Evolutionary conservation across 2,329 filamentous ascomycete genomes (phyloP).

Genomic region (Pseudovirgaria hyperparasitica): DNA sequence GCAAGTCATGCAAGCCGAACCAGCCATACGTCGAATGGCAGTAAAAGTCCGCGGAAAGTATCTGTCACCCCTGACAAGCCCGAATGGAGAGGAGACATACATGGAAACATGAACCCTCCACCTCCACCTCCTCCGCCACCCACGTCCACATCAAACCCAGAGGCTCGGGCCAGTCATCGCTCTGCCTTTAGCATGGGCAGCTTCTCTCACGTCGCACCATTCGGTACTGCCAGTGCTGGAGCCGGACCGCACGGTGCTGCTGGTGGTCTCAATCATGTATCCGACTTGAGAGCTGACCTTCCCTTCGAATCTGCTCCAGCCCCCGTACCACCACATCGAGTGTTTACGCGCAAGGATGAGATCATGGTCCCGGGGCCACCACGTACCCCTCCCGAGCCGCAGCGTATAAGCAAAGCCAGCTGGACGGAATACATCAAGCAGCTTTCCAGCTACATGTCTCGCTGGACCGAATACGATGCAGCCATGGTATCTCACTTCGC

Average conservation of each 20-base stretch:
- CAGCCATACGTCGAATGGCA: not conserved
- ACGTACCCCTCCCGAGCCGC: conserved; percentile 31
- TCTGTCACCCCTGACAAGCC: conserved; percentile 3
- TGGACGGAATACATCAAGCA: conserved; percentile 40
- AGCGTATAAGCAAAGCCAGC: conserved; percentile 31
- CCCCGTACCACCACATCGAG: conserved; percentile 27
- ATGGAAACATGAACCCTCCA: not conserved
- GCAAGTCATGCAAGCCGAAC: conserved; percentile 3
- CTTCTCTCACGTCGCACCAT: too few species aligned
- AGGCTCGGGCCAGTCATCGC: too few species aligned
- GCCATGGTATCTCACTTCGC: conserved; percentile 44
- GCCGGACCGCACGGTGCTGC: too few species aligned
- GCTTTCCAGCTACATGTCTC: conserved; percentile 42
- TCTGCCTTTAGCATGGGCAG: too few species aligned
- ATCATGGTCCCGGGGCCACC: conserved; percentile 40
- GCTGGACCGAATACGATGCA: conserved; percentile 43
- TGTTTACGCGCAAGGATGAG: conserved; percentile 22
- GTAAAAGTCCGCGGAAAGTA: conserved; percentile 5
- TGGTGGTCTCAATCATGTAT: too few species aligned
- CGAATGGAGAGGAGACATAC: not conserved
- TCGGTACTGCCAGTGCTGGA: too few species aligned
- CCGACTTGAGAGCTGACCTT: too few species aligned
- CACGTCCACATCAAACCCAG: conserved; percentile 30
- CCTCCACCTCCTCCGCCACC: not conserved
- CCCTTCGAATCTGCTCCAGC: conserved; percentile 44